phyloP scores from a whole-genome alignment of 139 green algal species.

The Chlamydomonas incerta region DNA sequence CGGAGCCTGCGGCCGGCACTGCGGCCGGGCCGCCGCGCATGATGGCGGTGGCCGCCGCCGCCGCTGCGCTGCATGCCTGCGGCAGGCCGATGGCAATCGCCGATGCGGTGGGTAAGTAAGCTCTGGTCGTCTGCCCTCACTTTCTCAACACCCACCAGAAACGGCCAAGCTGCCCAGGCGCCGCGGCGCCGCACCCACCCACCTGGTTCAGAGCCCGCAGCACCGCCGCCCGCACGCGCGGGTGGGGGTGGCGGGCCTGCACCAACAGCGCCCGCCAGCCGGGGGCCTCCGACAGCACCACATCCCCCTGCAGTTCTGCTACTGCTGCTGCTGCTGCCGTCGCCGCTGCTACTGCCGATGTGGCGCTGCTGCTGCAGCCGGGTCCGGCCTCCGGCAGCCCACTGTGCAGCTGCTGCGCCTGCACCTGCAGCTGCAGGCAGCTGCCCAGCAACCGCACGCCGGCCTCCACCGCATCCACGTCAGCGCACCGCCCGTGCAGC shows the following conservation, averaged over 20 bases:
- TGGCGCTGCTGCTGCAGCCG: neutral
- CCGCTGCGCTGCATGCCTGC: neutral
- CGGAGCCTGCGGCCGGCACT: too few species aligned
- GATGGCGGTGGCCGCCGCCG: too few species aligned
- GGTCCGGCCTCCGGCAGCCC: neutral
- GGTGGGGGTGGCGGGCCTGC: constrained; percentile 14
- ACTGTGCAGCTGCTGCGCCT: too few species aligned
- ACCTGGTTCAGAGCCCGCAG: constrained; percentile 20
- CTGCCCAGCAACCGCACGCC: constrained; percentile 18
- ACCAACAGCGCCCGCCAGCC: constrained; percentile 22
- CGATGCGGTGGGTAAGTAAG: too few species aligned
- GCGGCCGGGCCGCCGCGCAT: too few species aligned
- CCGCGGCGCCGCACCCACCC: too few species aligned
- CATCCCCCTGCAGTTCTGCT: neutral
- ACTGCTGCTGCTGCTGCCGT: neutral
- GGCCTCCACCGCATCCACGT: constrained; percentile 8
- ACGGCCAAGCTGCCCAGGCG: too few species aligned
- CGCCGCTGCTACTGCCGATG: neutral
- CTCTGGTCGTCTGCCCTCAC: too few species aligned
- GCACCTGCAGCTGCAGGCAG: constrained; percentile 8
- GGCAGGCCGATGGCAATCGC: too few species aligned
- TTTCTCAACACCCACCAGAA: too few species aligned
- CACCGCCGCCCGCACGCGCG: neutral
- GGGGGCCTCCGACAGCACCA: neutral
- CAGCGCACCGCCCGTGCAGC: constrained; percentile 1